Evolutionary conservation across 257 asterid species (phyloP).

Genomic region (Vinca minor): DNA sequence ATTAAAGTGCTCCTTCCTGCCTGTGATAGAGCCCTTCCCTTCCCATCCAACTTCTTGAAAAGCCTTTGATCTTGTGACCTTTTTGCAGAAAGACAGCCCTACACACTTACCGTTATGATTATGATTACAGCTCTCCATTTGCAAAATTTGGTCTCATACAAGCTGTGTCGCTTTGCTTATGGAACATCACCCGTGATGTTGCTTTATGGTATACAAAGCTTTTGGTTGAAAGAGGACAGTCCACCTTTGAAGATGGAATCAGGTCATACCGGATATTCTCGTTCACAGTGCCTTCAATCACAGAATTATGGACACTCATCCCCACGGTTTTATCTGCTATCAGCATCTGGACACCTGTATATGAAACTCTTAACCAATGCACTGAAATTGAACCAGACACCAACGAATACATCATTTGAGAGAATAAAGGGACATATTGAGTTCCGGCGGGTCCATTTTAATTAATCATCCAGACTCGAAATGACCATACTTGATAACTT

Average conservation of each 20-base stretch:
- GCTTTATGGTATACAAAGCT: constrained; percentile 70
- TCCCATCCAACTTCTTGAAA: too few relatives aligned
- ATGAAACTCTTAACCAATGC: constrained; percentile 51
- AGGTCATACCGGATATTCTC: constrained; percentile 75
- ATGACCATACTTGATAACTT: constrained; percentile 46
- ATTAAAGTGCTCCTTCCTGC: too few relatives aligned
- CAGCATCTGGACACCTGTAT: constrained; percentile 55
- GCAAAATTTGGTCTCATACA: constrained; percentile 66
- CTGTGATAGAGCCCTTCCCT: too few relatives aligned
- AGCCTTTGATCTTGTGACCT: too few relatives aligned
- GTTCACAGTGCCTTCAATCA: constrained; percentile 72
- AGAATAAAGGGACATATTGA: constrained; percentile 50
- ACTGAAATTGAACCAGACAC: constrained; percentile 62
- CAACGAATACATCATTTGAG: constrained; percentile 27
- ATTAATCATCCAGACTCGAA: constrained; percentile 55
- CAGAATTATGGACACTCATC: constrained; percentile 72
- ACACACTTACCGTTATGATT: too few relatives aligned
- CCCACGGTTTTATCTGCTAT: constrained; percentile 72
- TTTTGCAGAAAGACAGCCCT: too few relatives aligned
- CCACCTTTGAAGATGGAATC: constrained; percentile 57
- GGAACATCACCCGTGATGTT: constrained; percentile 79
- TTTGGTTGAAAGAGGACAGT: constrained; percentile 49
- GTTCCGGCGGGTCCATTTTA: constrained; percentile 39
- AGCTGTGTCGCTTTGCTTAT: constrained; percentile 67
- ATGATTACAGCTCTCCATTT: too few relatives aligned